Conservation (phyloP, 1,284 basidiomycete genomes). For the Pseudozyma sp. region DNA sequence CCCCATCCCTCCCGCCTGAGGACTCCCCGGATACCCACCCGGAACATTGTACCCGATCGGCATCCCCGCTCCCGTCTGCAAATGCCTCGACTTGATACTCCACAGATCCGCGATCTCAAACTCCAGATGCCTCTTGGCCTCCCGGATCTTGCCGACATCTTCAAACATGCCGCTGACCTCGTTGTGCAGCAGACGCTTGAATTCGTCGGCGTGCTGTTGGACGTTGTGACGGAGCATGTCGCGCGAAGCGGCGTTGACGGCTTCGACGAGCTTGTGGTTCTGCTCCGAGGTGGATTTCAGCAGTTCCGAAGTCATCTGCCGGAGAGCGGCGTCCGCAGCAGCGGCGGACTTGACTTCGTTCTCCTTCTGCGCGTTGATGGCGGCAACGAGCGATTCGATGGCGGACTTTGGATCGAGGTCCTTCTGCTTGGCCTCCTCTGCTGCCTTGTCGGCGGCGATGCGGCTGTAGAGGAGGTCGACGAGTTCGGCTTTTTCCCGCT, state of each 20-base stretch:
- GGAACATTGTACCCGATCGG: slow-evolving; percentile 25
- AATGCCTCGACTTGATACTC: slow-evolving; percentile 52
- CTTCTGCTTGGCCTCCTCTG: slow-evolving; percentile 32
- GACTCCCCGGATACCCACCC: slow-evolving; percentile 22
- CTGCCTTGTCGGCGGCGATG: slow-evolving; percentile 39
- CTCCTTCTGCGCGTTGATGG: slow-evolving; percentile 56
- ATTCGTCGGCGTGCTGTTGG: slow-evolving; percentile 57
- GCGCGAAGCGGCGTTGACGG: slow-evolving; percentile 51
- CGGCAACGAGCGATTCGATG: slow-evolving; percentile 58
- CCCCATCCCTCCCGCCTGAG: neutral
- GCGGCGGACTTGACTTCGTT: slow-evolving; percentile 37
- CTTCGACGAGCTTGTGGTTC: slow-evolving; percentile 53
- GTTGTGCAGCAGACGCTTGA: slow-evolving; percentile 49
- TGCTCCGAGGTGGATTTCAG: slow-evolving; percentile 51
- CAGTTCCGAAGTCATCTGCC: slow-evolving; percentile 49
- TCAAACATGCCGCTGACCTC: slow-evolving; percentile 62
- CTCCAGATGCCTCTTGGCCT: slow-evolving; percentile 57
- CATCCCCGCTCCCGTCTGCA: slow-evolving; percentile 9
- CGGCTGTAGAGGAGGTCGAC: slow-evolving; percentile 44
- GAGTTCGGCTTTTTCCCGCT: slow-evolving; percentile 49
- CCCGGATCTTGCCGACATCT: slow-evolving; percentile 62
- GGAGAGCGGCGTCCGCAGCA: slow-evolving; percentile 47
- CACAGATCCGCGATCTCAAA: slow-evolving; percentile 61
- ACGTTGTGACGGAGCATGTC: slow-evolving; percentile 59
- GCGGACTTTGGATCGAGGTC: slow-evolving; percentile 58